Base-by-base conservation (phyloP, 208 protist species). In the Crithidia expoeki region DNA sequence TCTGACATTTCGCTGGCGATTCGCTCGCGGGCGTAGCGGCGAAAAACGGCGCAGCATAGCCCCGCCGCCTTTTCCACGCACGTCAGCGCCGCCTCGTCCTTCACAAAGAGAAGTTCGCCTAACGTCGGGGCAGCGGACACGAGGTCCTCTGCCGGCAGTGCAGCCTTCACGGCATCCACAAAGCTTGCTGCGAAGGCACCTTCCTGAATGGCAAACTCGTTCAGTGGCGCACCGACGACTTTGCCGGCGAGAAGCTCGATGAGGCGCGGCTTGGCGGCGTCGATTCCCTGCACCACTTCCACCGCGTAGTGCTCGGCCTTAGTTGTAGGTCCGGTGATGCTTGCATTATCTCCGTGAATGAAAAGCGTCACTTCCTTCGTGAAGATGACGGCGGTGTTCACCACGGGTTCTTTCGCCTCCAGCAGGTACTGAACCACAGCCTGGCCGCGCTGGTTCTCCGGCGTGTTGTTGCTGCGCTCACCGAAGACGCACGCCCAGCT, bases 401-500 rank as follows among this genome's bases (percentile, higher is more conserved):
- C 52, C 1, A 91, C 68, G 3, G 81, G 66, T 9, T 64, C 56
- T 11, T 64, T 68, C 19, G 89, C 75, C 21, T 83, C 75, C 25
- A 96, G 81, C 23, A 94, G 44, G 71, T 94, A 84, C 79, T 96
- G 92, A n/a, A 93, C 25, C 11, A 96, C 25, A 1, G 89, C 87
- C 74, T 89, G 81, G 2, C 89, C 83, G 25, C 92, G 88, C 65
- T 96, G 92, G 69, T 96, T 96, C 49, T 94, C 87, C 16, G 89
- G 71, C 0, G 87, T 93, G 49, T 82, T 86, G 30, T 79, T 64
- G 38, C 81, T 91, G 25, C 81, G 50, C 9, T 80, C 76, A 34
- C 91, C 91, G 67, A 92, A 89, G 21, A 93, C 68, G 44, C 73
- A 88, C 27, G 83, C 76, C 60, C 92, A 82, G 27, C 80, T 76